Evolutionary conservation across 2,329 filamentous ascomycete genomes (phyloP), one percentile per base, ranked within the genome.

Genomic region (Aspergillus piperis): DNA sequence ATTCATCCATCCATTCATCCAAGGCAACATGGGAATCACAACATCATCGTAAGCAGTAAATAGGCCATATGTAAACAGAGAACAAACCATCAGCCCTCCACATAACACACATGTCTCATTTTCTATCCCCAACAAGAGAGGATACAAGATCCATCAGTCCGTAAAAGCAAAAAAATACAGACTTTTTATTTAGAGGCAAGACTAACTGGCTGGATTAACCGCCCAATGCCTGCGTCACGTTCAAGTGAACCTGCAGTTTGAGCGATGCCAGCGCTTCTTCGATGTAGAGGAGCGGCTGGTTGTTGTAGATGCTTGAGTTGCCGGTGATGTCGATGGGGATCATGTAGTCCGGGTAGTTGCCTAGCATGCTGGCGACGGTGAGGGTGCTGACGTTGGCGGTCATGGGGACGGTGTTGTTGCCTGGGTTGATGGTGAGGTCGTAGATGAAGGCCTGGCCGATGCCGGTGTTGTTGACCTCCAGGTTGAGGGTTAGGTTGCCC

Each of bases 401-500:
- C 77, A 88, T 81, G 1, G 79, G 74, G 41, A 84, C 66, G 11
- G 63, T 76, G 72, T 87, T 86, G 63, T 79, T 71, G 47, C 86
- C 86, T 0, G 86, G 86, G 8, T 70, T 72, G 23, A 88, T 74
- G 21, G 79, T 72, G 41, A 88, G 74, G 67, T 86, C 67, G 38
- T 78, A 71, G 13, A 88, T 74, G 27, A 78, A 79, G 6, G 81
- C 68, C 54, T 77, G 77, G 30, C 85, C 86, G 60, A 88, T 80
- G 4, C 69, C 17, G 5, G 73, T 78, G 49, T 77, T 78, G 42
- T 78, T 76, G 50, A 83, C 77, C 42, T 77, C 77, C 61, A 88
- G 79, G 63, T 81, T 73, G 66, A 87, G 75, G 8, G 83, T 84
- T 1, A 88, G 77, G 64, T 87, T 85, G 60, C 85, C 86, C 68